Conservation (phyloP, 805 yeast species). For the Starmera quercuum region DNA sequence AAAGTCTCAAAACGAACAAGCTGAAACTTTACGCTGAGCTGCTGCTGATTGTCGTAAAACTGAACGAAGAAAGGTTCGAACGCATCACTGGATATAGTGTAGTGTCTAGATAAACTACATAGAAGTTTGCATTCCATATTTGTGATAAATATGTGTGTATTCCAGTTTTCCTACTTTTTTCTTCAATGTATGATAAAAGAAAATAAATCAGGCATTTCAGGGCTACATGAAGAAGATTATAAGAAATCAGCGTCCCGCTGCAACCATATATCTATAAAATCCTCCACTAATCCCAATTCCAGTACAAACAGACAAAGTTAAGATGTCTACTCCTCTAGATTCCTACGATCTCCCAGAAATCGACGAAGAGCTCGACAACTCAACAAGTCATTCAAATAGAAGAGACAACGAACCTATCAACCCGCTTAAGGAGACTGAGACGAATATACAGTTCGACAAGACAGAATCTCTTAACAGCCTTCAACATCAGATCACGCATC, state of each 20-base stretch:
- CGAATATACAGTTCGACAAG: neutral
- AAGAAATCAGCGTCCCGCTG: too few species aligned
- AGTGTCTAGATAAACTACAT: conserved; percentile 47
- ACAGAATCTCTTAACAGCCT: neutral
- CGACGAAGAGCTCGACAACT: conserved; percentile 3
- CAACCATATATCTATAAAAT: too few species aligned
- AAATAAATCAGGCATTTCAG: too few species aligned
- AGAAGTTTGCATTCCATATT: too few species aligned
- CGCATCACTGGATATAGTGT: conserved; percentile 70
- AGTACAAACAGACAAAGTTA: too few species aligned
- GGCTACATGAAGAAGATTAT: too few species aligned
- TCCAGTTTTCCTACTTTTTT: too few species aligned
- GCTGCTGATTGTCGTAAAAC: conserved; percentile 47
- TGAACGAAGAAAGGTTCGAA: conserved; percentile 66
- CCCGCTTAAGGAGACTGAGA: neutral
- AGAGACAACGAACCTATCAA: neutral
- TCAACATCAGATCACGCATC: conserved; percentile 3
- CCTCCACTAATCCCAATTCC: too few species aligned
- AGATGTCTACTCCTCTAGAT: conserved; percentile 5
- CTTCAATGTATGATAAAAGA: too few species aligned
- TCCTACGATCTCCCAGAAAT: conserved; percentile 9
- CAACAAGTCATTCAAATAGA: neutral
- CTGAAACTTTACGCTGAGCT: conserved; percentile 56
- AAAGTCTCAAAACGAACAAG: conserved; percentile 40
- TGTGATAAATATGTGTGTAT: too few species aligned